Evolutionary conservation across 371 early-diverging fungal genomes (phyloP).

Genomic region (Mucor ambiguus): DNA sequence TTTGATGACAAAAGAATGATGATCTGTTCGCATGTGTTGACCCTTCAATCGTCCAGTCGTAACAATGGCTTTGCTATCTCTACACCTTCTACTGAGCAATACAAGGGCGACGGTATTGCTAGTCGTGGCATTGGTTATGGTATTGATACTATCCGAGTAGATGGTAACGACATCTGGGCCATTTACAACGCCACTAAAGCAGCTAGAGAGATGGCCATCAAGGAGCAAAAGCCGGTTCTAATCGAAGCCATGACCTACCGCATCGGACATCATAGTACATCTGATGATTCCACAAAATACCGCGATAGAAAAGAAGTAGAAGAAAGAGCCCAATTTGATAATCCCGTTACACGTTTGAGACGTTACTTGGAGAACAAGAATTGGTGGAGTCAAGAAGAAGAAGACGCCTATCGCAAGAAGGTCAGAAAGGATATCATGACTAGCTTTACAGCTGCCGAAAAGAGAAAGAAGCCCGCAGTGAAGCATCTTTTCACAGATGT

Average conservation of each 20-base stretch:
- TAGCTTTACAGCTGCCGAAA: constrained; percentile 86
- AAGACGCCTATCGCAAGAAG: constrained; percentile 62
- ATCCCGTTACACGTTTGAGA: constrained; percentile 89
- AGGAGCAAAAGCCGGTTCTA: constrained; percentile 85
- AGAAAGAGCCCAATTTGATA: constrained; percentile 76
- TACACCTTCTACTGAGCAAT: constrained; percentile 94
- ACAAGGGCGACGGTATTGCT: constrained; percentile 96
- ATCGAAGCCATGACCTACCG: constrained; percentile 98
- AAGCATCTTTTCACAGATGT: constrained; percentile 92
- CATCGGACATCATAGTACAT: constrained; percentile 96
- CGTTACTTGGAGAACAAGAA: constrained; percentile 83
- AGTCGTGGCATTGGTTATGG: constrained; percentile 95
- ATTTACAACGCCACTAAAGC: constrained; percentile 90
- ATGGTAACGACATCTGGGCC: constrained; percentile 97
- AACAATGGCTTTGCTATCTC: constrained; percentile 99
- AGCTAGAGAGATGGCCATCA: constrained; percentile 82
- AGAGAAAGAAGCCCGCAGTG: constrained; percentile 83
- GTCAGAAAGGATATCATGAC: constrained; percentile 72
- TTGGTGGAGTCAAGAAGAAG: constrained; percentile 87
- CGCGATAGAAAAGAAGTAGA: constrained; percentile 83
- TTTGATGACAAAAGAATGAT: neutral
- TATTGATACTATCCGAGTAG: constrained; percentile 96
- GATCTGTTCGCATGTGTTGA: neutral
- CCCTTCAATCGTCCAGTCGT: constrained; percentile 56
- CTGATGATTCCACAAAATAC: constrained; percentile 97